phyloP scores from a whole-genome alignment of 257 asterid species.

The Lycium barbarum region DNA sequence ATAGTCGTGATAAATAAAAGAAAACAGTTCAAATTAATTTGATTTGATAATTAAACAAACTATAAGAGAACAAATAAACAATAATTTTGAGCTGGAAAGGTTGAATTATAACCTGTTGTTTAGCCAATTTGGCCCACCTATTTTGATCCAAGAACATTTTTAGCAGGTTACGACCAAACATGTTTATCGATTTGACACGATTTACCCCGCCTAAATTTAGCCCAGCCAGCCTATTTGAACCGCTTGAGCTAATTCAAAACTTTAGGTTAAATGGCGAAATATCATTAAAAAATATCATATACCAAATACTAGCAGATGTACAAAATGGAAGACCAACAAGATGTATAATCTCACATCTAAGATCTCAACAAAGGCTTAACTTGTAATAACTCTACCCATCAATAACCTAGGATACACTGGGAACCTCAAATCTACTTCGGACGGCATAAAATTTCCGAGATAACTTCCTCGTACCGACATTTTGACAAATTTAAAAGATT shows the following conservation, averaged over 20 bases:
- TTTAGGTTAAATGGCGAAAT: neutral
- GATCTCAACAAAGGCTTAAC: neutral
- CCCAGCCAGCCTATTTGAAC: neutral
- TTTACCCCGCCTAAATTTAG: neutral
- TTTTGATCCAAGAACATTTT: neutral
- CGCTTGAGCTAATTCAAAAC: neutral
- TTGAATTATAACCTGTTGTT: neutral
- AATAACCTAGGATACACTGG: neutral
- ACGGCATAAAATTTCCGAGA: neutral
- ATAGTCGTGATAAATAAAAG: neutral
- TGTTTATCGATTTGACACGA: neutral
- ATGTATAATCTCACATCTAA: neutral
- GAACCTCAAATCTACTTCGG: neutral
- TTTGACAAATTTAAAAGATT: neutral
- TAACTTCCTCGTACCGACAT: neutral
- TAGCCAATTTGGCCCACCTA: neutral
- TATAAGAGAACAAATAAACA: neutral
- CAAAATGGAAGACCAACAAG: conserved; percentile 15
- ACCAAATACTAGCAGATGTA: conserved; percentile 11
- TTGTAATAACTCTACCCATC: conserved; percentile 24
- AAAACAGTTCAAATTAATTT: neutral
- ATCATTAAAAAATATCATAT: neutral
- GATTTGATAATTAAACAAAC: neutral
- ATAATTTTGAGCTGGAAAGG: neutral
- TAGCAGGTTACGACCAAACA: neutral